These are phyloP conservation scores for Colletotrichum tamarilloi DNA, from an alignment of 2,329 filamentous ascomycete species.

Conservation along the genomic window DNA sequence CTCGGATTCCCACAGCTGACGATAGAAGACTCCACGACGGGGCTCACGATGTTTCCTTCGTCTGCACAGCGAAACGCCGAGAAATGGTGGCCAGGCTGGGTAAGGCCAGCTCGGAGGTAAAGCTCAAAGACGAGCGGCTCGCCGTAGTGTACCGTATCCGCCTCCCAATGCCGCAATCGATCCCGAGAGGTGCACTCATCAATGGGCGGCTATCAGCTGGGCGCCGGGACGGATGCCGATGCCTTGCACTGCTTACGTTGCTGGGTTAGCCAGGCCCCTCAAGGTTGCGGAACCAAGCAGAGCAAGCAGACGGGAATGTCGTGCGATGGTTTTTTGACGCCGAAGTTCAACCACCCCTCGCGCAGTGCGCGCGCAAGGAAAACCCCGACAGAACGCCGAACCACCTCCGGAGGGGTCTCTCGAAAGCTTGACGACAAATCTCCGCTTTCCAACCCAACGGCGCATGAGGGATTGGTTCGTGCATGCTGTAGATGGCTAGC, in stretches of 20 bases:
- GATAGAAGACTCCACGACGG: slow-evolving; percentile 5
- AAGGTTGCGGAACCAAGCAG: not conserved
- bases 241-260: not conserved
- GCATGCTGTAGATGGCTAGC: not conserved
- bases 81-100: not conserved
- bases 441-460: slow-evolving; percentile 20
- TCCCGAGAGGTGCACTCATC: not conserved
- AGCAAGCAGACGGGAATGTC: not conserved
- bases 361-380: not conserved
- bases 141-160: no score
- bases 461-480: slow-evolving; percentile 17
- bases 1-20: slow-evolving; percentile 9
- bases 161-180: not conserved
- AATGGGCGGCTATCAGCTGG: not conserved
- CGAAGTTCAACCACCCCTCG: slow-evolving; percentile 22
- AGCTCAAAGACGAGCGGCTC: not conserved
- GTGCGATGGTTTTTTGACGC: slow-evolving; percentile 1
- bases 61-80: not conserved
- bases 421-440: slow-evolving; percentile 34
- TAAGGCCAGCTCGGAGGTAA: slow-evolving; percentile 8
- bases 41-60: not conserved
- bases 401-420: slow-evolving; percentile 25
- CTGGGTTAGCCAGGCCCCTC: not conserved
- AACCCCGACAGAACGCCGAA: slow-evolving; percentile 33
- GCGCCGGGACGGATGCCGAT: slow-evolving; percentile 5